Evolutionary conservation across 208 protist genomes (phyloP), one percentile per base, ranked within the genome.

Genomic region (Acanthamoeba triangularis): DNA sequence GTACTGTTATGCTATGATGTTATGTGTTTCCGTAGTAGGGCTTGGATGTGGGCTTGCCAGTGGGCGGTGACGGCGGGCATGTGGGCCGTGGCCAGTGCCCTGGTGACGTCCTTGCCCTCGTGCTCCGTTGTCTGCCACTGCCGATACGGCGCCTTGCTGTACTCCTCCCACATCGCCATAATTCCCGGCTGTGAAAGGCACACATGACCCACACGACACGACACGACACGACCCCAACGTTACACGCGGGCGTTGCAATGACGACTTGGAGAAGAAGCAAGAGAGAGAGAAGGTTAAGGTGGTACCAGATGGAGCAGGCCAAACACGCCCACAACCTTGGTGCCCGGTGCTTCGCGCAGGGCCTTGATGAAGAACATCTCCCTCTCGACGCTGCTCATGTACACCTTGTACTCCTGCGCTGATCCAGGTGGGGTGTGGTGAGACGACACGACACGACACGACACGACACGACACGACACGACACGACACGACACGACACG

Each of bases 281-380:
- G 49, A 8, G 49, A 11, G 14, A 1, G 49, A 8, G 10, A 18
- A 18, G 7, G 49, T 52, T 54, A 54, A 8, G 49, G 13, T 14
- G 14, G n/a, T 72, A 72, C 63, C 63, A 72, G 30, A 72, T 72
- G 63, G 2, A 72, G 63, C 63, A 72, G 0, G 13, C 63, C 63
- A 35, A 72, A 72, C n/a, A 72, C 63, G 63, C 63, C 63, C 63
- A 72, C 63, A 0, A 72, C 63, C 10, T 35, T 72, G n/a, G 63
- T 72, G 63, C 63, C 63, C 10, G 63, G 63, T 28, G n/a, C 63
- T 20, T 72, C 63, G 23, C 63, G 63, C n/a, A 72, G 30, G 10
- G 63, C 63, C 63, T 72, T 72, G n/a, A 72, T 20, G n/a, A 72
- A 72, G 63, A 72, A 72, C 63, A 72, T 10, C n/a, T 72, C 63